Evolutionary conservation across 2,329 filamentous ascomycete genomes (phyloP), one percentile per base, ranked within the genome.

Genomic region (Penicillium sp.): DNA sequence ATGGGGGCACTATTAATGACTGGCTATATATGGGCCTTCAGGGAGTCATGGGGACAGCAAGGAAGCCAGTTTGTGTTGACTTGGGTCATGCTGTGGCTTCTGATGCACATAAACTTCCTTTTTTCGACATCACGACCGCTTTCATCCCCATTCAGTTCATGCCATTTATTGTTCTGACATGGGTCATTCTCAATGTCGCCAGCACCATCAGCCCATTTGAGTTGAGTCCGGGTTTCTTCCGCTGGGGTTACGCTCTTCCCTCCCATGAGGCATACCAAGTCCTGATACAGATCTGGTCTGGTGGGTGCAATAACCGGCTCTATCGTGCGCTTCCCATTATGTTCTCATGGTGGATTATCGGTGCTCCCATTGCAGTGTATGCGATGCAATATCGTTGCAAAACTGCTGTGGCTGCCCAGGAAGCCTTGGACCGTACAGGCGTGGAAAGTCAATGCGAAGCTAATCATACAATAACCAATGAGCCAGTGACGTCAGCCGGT

Each of bases 281-380:
- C 2, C 61, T 79, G 16, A 56, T 75, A 0, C 67, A 77, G 35
- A 73, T 78, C 31, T 79, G 75, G 75, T 72, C 70, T 1, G 59
- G 69, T 5, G 75, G 74, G 1, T 77, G 72, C 48, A 67, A 74
- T 47, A 70, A 71, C n/a, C 60, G 66, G 36, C 67, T 77, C 6
- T 65, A 69, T 26, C 69, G 69, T 26, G 67, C 74, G 1, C 64
- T 78, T 26, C 73, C 75, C 0, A 68, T 77, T 19, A 54, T 78
- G 47, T 77, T 78, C 50, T 61, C 69, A 0, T 77, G 71, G 73
- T 74, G 72, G 67, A 22, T 73, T 22, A 47, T 51, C 1, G 49
- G 49, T 35, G 11, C 43, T 0, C 37, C 45, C 3, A 10, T 35
- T 19, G 37, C 51, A 12, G 51, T 54, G 2, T 43, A 43, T 54